phyloP scores from a whole-genome alignment of 345 rosid genomes.

The Eucalyptus regnans region DNA sequence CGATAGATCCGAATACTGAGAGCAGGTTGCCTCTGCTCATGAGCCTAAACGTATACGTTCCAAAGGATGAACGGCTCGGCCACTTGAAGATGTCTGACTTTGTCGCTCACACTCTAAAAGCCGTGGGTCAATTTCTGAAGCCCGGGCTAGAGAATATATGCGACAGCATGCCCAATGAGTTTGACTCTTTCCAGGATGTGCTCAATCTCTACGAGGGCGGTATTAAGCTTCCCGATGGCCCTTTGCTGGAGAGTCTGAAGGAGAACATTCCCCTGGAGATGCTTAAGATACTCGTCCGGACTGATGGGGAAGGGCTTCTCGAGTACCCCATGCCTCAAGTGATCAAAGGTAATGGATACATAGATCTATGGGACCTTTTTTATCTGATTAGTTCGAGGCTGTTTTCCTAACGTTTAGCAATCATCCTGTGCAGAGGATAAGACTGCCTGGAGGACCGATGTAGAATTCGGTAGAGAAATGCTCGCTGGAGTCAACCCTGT shows the following conservation, averaged over 20 bases:
- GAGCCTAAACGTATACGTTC: constrained; percentile 22
- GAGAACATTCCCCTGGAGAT: constrained; percentile 18
- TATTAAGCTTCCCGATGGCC: constrained; percentile 9
- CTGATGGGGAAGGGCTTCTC: constrained; percentile 20
- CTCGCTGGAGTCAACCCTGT: constrained; percentile 27
- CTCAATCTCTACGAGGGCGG: constrained; percentile 24
- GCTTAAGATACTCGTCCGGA: constrained; percentile 16
- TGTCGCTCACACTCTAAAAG: constrained; percentile 17
- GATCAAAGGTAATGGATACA: constrained; percentile 13
- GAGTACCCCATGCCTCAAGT: constrained; percentile 22
- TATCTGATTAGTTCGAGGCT: background rate
- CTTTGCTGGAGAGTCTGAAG: background rate
- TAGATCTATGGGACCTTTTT: background rate
- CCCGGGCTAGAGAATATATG: constrained; percentile 13
- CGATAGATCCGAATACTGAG: constrained; percentile 15
- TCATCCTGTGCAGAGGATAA: constrained; percentile 6
- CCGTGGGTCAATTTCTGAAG: constrained; percentile 14
- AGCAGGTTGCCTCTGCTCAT: constrained; percentile 11
- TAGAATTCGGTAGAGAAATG: constrained; percentile 32
- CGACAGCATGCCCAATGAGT: constrained; percentile 19
- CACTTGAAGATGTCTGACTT: constrained; percentile 31
- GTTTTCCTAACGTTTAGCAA: background rate
- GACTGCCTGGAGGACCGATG: constrained; percentile 36
- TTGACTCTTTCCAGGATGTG: constrained; percentile 22
- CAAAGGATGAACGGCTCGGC: constrained; percentile 33